These are phyloP conservation scores for Globisporangium uncinulatum DNA, from an alignment of 352 stramenopile genomes.

Conservation along the genomic window DNA sequence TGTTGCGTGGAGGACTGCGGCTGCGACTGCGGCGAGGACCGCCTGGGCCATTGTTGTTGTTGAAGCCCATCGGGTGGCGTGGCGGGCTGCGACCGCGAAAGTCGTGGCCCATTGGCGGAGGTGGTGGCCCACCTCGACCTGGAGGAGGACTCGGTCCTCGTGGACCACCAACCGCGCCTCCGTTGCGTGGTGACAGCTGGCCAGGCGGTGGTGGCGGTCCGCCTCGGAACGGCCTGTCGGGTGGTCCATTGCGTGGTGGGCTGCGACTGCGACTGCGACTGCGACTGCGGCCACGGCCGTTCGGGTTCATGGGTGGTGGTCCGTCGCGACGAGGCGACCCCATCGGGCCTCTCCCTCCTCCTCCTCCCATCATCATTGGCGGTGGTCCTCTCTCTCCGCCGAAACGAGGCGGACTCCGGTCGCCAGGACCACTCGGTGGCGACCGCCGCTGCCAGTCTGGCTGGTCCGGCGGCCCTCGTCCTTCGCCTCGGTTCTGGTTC, in stretches of 20 bases:
- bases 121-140: constrained; percentile 10
- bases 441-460: constrained; percentile 7
- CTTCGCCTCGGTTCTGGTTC: constrained; percentile 1
- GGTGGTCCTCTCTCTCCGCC: background rate
- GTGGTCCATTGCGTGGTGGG: constrained; percentile 19
- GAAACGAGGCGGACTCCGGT: constrained; percentile 1
- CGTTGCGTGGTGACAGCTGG: constrained; percentile 5
- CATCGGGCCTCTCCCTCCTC: background rate
- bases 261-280: constrained; percentile 37
- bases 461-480: background rate
- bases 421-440: constrained; percentile 5
- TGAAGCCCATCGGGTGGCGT: constrained; percentile 8
- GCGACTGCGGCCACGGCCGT: constrained; percentile 20
- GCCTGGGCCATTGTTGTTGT: constrained; percentile 5
- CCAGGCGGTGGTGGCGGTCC: background rate
- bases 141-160: constrained; percentile 15
- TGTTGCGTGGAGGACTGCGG: constrained; percentile 9
- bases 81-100: constrained; percentile 22
- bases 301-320: background rate
- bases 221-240: constrained; percentile 1
- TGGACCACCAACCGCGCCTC: background rate
- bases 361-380: background rate
- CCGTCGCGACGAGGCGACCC: constrained; percentile 7
- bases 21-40: constrained; percentile 16
- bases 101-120: constrained; percentile 8